Evolutionary conservation across 208 protist genomes (phyloP), one percentile per base, ranked within the genome.

Genomic region (Leishmania guyanensis): DNA sequence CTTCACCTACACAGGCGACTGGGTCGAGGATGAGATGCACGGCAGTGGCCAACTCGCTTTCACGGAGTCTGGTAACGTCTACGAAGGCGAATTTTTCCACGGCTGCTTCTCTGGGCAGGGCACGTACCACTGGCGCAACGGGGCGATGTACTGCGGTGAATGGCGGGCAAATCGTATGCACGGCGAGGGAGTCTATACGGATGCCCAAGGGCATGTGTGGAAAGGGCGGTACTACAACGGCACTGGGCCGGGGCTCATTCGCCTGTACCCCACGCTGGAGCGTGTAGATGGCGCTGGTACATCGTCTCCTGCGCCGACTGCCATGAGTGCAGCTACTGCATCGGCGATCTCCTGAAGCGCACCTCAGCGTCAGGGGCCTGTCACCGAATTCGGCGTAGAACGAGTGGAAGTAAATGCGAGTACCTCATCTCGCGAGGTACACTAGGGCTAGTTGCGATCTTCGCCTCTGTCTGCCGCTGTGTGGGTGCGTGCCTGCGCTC

Each of bases 81-180:
- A 96, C 88, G 81, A 74, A 58, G 92, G 91, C 36, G 78, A 82
- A 29, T 96, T 97, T 76, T 66, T 78, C 56, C 87, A 89, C 64
- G 92, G 91, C 43, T 85, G 85, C 39, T 95, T 96, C 71, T 85
- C 95, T 33, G 96, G 96, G n/a, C 39, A 85, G 14, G 96, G 94
- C 10, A 85, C 75, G 58, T 97, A 97, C 79, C 82, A 36, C 65
- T 98, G 95, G 95, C 46, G 75, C 16, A 83, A 89, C 46, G 93
- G 95, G 5, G 77, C 89, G 16, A 66, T 80, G 46, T 98, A 98
- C 85, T 81, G 88, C 9, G 96, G 96, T 6, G 66, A 85, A 58
- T 98, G 96, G 96, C 77, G 88, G 2, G 79, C 77, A 3, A 95
- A 97, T 80, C 87, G 90, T 64, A 98, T 97, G 89, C 94, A 98